phyloP scores from a whole-genome alignment of 495 filamentous ascomycete genomes.

The Talaromyces trachyspermus region DNA sequence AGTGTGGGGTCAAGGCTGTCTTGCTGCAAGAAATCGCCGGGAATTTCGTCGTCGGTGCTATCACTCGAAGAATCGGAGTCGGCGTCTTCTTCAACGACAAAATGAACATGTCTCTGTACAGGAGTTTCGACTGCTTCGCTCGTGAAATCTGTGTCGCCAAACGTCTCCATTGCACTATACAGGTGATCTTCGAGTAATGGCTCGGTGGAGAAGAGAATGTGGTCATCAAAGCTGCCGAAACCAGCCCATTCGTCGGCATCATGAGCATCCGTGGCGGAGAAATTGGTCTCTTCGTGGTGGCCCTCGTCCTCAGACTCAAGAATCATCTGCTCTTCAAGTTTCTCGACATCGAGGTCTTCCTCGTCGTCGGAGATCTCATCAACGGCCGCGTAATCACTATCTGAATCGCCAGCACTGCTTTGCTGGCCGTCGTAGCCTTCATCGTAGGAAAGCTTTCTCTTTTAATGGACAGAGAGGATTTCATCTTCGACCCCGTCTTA shows the following conservation, averaged over 20 bases:
- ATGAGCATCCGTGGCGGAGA: conserved; percentile 20
- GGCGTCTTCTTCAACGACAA: conserved; percentile 32
- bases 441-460: conserved; percentile 51
- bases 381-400: conserved; percentile 67
- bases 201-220: conserved; percentile 37
- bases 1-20: conserved; percentile 61
- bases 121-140: conserved; percentile 37
- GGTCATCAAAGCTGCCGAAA: conserved; percentile 43
- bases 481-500: conserved; percentile 36
- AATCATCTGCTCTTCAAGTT: conserved; percentile 67
- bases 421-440: conserved; percentile 54
- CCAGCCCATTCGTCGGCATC: conserved; percentile 52
- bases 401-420: conserved; percentile 37
- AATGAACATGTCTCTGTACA: conserved; percentile 42
- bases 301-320: conserved; percentile 47
- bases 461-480: conserved; percentile 27
- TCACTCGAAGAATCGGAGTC: conserved; percentile 46
- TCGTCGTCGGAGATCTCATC: conserved; percentile 75
- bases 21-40: conserved; percentile 65
- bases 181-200: conserved; percentile 47
- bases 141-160: conserved; percentile 36
- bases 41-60: conserved; percentile 52
- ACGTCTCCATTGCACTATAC: conserved; percentile 39
- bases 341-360: conserved; percentile 64
- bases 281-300: conserved; percentile 15